Evolutionary conservation across 1,284 basidiomycete genomes (phyloP), one percentile per base, ranked within the genome.

Genomic region (Ustilago loliicola): DNA sequence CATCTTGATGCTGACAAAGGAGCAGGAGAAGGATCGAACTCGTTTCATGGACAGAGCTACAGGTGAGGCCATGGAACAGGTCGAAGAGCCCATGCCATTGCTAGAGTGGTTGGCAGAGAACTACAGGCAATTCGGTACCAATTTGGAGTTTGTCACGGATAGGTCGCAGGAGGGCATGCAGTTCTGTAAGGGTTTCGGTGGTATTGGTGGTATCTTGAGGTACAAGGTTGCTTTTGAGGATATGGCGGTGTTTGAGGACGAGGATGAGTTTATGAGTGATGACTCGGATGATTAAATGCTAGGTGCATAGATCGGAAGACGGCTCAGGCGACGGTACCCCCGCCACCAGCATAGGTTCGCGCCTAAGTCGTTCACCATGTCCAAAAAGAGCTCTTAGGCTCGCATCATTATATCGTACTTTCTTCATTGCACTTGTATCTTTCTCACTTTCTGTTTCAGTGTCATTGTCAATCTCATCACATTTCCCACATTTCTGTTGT

Each of bases 141-240:
- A 93, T 80, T 91, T 98, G 72, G 96, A 98, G 81, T 89, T 84
- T 34, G 84, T 81, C 55, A 82, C 83, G 7, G 80, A 83, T 62
- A 79, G 86, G 57, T 96, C 94, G n/a, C 96, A 98, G 86, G 96
- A 99, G 87, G 96, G 96, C 36, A 94, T 94, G 51, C 97, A 99
- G 87, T 99, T 98, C 89, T 95, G 97, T 84, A 96, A 96, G 87
- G 97, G 96, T 58, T 99, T 99, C 84, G 96, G 96, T 88, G 96
- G 96, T 38, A 97, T 99, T 79, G 96, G 96, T 53, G 96, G 96
- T 36, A 89, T 98, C 69, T 89, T 98, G 74, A 91, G 95, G 67
- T 86, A 81, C 82, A 84, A 85, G 71, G 84, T 86, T 13, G 83
- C 82, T 17, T 85, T 86, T 45, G 84, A 86, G 64, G 84, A 85